A percentile compares a stretch with the other conserved stretches of the same genome.
Conservation (phyloP, 225 moss, liverwort and hornwort species). For the Asterella californica region DNA sequence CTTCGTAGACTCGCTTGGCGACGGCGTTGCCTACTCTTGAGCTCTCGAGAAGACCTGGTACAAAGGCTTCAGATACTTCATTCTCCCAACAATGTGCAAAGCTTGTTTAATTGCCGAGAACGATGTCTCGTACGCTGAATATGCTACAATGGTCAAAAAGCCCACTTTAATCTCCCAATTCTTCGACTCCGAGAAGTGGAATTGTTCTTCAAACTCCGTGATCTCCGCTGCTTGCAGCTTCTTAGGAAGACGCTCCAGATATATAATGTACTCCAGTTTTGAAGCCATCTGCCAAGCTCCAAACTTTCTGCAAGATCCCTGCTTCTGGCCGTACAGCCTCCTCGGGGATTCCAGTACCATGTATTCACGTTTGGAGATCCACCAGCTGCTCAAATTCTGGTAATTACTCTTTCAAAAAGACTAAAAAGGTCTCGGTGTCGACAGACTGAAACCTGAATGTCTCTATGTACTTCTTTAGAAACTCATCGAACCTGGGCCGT, state of each 20-base stretch:
- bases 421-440: constrained; percentile 47
- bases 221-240: constrained; percentile 33
- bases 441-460: constrained; percentile 56
- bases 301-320: constrained; percentile 32
- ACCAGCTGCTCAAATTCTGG: constrained; percentile 43
- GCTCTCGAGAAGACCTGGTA: constrained; percentile 48
- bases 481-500: constrained; percentile 38
- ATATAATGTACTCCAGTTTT: constrained; percentile 41
- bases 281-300: constrained; percentile 39
- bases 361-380: constrained; percentile 45
- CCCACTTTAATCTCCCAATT: constrained; percentile 57
- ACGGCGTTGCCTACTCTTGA: constrained; percentile 34
- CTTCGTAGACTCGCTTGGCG: constrained; percentile 41
- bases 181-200: constrained; percentile 44
- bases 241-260: constrained; percentile 50
- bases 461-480: constrained; percentile 48
- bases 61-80: constrained; percentile 53
- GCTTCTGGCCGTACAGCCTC: constrained; percentile 44
- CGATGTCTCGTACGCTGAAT: constrained; percentile 38
- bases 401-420: constrained; percentile 40
- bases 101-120: constrained; percentile 36
- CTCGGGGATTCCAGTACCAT: constrained; percentile 46
- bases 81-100: constrained; percentile 40
- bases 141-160: constrained; percentile 42
- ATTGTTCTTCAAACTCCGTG: constrained; percentile 27